Base-by-base conservation (phyloP, 768 basidiomycete species). In the Chalciporus chontae region DNA sequence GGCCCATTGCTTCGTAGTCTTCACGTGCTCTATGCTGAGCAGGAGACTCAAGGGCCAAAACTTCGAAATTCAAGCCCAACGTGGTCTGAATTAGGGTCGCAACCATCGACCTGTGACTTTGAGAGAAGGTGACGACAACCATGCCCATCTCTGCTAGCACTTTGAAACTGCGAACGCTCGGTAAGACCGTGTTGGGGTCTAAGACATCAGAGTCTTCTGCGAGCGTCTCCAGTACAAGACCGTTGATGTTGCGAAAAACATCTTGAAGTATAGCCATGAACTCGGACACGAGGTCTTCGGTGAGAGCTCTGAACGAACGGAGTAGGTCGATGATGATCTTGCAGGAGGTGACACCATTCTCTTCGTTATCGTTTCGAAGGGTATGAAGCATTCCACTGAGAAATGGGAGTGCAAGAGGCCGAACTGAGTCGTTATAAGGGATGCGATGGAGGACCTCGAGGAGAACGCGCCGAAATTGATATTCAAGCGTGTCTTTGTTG, bases 131-230 rank as follows among this genome's bases (percentile, higher is more conserved):
- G 24, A 94, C 89, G 64, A 95, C 83, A 11, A 91, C 84, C 74
- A 94, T 87, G 5, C 90, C 90, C 77, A 95, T 87, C 71, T 99
- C 96, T 13, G 90, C 85, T 10, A 97, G 73, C 9, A 96, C 88
- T 69, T 96, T 97, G 76, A 96, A 94, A 64, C 92, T 94, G 50
- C 83, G 81, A 47, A 85, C 79, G 41, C 87, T 84, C 8, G 83
- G 83, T n/a, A 87, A 71, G 32, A 85, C 73, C 15, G 72, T 61
- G 46, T 81, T 83, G 17, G 73, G 52, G 55, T 90, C 84, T 18
- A 84, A 61, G 15, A 69, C 48, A 1, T 68, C 52, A 0, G 87
- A 87, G 49, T 80, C 75, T 41, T 85, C 85, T 1, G 84, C 80
- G 43, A 98, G 84, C 34, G 82, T 77, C 58, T 91, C 84, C 19